Evolutionary conservation across 495 filamentous ascomycete genomes (phyloP), one percentile per base, ranked within the genome.

Genomic region (Penicillium lagena): DNA sequence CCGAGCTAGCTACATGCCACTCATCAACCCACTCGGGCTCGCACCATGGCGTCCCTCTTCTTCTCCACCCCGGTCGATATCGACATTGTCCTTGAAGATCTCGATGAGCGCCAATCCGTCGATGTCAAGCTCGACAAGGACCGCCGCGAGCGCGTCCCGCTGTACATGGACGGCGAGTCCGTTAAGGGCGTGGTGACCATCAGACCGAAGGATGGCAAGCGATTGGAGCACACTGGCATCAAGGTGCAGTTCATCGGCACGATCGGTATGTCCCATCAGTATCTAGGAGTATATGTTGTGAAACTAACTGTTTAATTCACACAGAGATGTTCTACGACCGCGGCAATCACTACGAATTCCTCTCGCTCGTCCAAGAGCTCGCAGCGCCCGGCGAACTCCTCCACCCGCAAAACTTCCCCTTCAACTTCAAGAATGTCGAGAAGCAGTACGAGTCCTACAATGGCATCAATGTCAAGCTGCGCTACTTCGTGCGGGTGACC

Each of bases 371-470:
- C 43, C 93, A 96, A 62, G 93, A 99, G 64, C 80, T 99, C 27
- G 93, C 93, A 9, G 89, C 90, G 14, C 93, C 93, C 2, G 94
- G 93, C 56, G 93, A 99, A 67, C 82, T 99, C 42, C 90, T 97
- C 53, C 93, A 99, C 69, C 94, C 93, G 30, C 94, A 97, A 70
- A 95, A 90, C 35, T 96, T 95, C 73, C 88, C 94, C 45, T 99
- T 99, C 80, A 95, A 96, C 71, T 99, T 99, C 80, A 99, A 97
- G 69, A 97, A 97, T 65, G 87, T 99, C 54, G 93, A 99, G 77
- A 99, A 99, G 73, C 90, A 95, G 64, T 99, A 99, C 75, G 93
- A 99, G 67, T 96, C 90, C 47, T 99, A 99, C 77, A 95, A 96
- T 69, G 93, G 93, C 57, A 99, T 99, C 78, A 99, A 99, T 62